These are phyloP conservation scores for Sicyos baderoa DNA, from an alignment of 306 rosid species.

Conservation along the genomic window DNA sequence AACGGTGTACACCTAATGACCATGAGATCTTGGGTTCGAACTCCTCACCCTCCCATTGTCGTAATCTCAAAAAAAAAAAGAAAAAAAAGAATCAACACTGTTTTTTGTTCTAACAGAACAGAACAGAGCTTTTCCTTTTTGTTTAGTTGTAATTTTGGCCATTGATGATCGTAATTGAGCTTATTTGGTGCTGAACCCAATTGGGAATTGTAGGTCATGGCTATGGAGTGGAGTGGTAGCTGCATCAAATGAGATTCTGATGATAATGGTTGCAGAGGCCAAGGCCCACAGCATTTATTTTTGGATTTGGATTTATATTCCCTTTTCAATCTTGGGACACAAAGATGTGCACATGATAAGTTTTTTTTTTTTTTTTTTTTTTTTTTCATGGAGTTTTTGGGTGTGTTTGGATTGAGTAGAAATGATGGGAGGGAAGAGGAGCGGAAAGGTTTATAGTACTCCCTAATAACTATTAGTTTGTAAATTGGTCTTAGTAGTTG, in stretches of 20 bases:
- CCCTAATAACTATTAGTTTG: no score
- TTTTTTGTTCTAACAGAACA: background rate
- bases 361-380: no score
- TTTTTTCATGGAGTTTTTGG: no score
- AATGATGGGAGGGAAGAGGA: no score
- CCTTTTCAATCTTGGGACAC: background rate
- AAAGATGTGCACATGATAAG: slow-evolving; percentile 8
- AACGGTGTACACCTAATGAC: no score
- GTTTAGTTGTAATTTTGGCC: background rate
- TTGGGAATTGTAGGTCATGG: background rate
- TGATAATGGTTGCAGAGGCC: slow-evolving; percentile 12
- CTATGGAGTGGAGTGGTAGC: background rate
- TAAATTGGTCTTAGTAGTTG: no score
- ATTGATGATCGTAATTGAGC: background rate
- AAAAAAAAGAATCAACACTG: background rate
- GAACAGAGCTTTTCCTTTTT: background rate
- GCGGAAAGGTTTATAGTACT: no score
- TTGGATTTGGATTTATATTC: slow-evolving; percentile 11
- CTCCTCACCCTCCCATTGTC: no score
- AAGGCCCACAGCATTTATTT: slow-evolving; percentile 14
- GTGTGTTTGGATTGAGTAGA: no score
- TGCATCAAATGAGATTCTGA: background rate
- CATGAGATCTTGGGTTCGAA: no score
- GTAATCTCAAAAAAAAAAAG: no score
- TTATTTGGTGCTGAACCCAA: background rate